phyloP scores from a whole-genome alignment of 495 filamentous ascomycete genomes.

The Hypoxylon cercidicola region DNA sequence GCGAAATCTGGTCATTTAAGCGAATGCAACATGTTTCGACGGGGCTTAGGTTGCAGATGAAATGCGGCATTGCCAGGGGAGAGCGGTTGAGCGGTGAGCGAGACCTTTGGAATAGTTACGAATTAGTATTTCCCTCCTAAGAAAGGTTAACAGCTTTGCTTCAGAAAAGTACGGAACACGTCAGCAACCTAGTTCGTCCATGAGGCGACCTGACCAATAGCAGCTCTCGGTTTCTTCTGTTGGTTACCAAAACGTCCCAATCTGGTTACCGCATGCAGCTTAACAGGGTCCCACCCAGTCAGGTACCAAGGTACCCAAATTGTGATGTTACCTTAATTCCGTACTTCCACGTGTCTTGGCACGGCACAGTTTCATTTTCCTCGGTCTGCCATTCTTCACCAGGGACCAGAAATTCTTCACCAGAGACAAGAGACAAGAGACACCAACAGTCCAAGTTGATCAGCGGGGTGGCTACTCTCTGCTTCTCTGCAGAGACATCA shows the following conservation, averaged over 20 bases:
- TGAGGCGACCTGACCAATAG: no score
- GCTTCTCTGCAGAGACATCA: no score
- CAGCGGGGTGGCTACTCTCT: constrained; percentile 9
- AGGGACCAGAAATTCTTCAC: constrained; percentile 5
- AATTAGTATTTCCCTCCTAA: background rate
- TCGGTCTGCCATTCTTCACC: background rate
- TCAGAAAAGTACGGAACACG: background rate
- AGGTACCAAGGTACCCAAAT: background rate
- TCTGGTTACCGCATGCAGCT: background rate
- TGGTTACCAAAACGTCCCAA: background rate
- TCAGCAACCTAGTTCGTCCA: background rate
- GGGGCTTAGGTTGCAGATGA: no score
- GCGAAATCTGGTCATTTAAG: no score
- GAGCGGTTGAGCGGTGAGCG: constrained; percentile 9
- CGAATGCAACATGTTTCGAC: no score
- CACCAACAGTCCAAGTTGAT: no score
- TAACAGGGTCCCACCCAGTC: constrained; percentile 7
- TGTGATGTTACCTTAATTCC: constrained; percentile 15
- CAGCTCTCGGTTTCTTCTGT: background rate
- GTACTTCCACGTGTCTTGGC: constrained; percentile 27
- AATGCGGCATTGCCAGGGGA: background rate
- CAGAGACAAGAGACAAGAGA: no score
- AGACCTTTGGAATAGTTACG: background rate
- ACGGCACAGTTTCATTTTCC: constrained; percentile 1
- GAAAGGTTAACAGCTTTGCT: background rate